Conservation (phyloP, 768 basidiomycete species). For the Boletus barrowsii region DNA sequence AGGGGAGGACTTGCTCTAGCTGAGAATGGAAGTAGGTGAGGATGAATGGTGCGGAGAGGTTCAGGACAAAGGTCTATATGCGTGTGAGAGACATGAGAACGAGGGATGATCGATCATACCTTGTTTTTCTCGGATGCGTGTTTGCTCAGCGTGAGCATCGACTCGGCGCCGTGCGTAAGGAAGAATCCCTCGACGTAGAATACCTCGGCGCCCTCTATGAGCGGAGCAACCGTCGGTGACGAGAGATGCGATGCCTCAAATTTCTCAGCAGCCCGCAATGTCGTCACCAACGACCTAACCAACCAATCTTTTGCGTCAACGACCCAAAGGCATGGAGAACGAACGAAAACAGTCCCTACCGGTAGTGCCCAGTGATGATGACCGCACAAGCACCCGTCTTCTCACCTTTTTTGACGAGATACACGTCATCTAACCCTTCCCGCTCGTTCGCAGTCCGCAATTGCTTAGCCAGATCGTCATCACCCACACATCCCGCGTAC, state of each 20-base stretch:
- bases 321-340: neutral
- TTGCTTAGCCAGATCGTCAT: constrained; percentile 89
- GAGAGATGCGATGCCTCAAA: constrained; percentile 81
- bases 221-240: constrained; percentile 67
- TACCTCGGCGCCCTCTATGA: constrained; percentile 76
- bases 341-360: constrained; percentile 44
- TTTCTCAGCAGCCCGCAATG: constrained; percentile 84
- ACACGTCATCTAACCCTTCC: constrained; percentile 85
- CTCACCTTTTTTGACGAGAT: constrained; percentile 81
- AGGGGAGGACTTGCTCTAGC: constrained; percentile 76
- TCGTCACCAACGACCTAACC: constrained; percentile 85
- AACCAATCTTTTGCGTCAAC: neutral
- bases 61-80: constrained; percentile 76
- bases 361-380: constrained; percentile 87
- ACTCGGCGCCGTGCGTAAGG: constrained; percentile 85
- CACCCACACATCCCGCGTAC: constrained; percentile 91
- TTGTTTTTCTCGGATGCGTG: constrained; percentile 75
- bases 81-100: neutral
- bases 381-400: constrained; percentile 98
- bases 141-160: constrained; percentile 70
- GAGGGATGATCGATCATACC: constrained; percentile 36
- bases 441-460: constrained; percentile 86
- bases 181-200: constrained; percentile 98
- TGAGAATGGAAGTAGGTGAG: constrained; percentile 86
- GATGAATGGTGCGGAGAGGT: constrained; percentile 98